Evolutionary conservation across 805 yeast genomes (phyloP).

Genomic region (Ogataea thermomethanolica): DNA sequence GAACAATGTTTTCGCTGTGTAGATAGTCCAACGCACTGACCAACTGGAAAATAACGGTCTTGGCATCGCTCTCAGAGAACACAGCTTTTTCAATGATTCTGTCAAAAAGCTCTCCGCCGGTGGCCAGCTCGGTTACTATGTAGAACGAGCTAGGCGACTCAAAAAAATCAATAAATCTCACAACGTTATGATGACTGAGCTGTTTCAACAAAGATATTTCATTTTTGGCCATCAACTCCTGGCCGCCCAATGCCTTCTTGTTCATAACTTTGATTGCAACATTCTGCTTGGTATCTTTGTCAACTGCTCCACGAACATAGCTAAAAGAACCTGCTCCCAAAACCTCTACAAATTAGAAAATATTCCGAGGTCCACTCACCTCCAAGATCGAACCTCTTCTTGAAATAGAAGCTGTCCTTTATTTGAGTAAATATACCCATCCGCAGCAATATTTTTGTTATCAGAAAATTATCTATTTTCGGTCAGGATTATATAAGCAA

Average conservation of each 20-base stretch:
- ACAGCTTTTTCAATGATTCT: conserved; percentile 71
- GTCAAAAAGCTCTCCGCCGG: conserved; percentile 90
- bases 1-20: conserved; percentile 69
- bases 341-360: conserved; percentile 38
- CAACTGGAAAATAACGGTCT: conserved; percentile 62
- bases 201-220: conserved; percentile 65
- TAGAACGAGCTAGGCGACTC: conserved; percentile 83
- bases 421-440: conserved; percentile 13
- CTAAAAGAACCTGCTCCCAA: conserved; percentile 93
- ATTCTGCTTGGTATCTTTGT: conserved; percentile 46
- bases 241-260: conserved; percentile 76
- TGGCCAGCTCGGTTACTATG: conserved; percentile 85
- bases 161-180: conserved; percentile 81
- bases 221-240: conserved; percentile 56
- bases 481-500: not conserved
- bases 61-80: conserved; percentile 83
- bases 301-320: conserved; percentile 68
- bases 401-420: conserved; percentile 26
- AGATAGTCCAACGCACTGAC: conserved; percentile 70
- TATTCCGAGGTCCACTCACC: conserved; percentile 4
- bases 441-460: not conserved
- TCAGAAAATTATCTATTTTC: conserved; percentile 1
- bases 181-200: conserved; percentile 74
- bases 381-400: conserved; percentile 66
- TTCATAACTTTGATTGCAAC: conserved; percentile 83